These are phyloP conservation scores for Polyplosphaeria fusca DNA, from an alignment of 495 filamentous ascomycete genomes.

Conservation along the genomic window DNA sequence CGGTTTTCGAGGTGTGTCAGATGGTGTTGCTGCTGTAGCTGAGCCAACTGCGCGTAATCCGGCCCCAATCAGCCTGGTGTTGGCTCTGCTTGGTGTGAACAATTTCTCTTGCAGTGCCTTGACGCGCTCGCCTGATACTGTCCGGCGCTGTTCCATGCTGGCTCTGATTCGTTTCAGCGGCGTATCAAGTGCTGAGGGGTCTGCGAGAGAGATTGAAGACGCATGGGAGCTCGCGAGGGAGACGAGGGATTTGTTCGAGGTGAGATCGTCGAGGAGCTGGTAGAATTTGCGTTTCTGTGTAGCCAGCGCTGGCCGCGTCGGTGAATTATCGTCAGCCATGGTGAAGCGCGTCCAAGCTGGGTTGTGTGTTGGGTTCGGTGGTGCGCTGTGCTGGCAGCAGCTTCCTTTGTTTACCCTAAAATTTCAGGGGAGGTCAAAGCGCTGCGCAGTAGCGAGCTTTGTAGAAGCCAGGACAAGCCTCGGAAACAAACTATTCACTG, in stretches of 20 bases:
- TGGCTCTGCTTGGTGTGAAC: constrained; percentile 9
- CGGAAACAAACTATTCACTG: too few species aligned
- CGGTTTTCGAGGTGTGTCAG: constrained; percentile 23
- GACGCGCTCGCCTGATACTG: constrained; percentile 24
- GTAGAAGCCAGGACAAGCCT: too few species aligned
- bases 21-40: background rate
- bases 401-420: too few species aligned
- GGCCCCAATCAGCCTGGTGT: background rate
- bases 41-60: constrained; percentile 13
- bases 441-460: too few species aligned
- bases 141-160: constrained; percentile 17
- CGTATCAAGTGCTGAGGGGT: constrained; percentile 18
- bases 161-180: constrained; percentile 32
- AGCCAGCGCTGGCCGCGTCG: constrained; percentile 32
- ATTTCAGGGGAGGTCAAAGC: too few species aligned
- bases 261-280: constrained; percentile 42
- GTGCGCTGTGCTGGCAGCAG: too few species aligned
- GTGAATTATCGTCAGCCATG: too few species aligned
- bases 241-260: constrained; percentile 28
- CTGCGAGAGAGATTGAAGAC: constrained; percentile 19
- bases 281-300: constrained; percentile 45
- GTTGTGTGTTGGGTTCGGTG: too few species aligned
- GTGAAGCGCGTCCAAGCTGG: too few species aligned
- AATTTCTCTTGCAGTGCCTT: constrained; percentile 19
- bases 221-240: constrained; percentile 20